Evolutionary conservation across 306 rosid genomes (phyloP).

Genomic region (Cucumis cinereus): DNA sequence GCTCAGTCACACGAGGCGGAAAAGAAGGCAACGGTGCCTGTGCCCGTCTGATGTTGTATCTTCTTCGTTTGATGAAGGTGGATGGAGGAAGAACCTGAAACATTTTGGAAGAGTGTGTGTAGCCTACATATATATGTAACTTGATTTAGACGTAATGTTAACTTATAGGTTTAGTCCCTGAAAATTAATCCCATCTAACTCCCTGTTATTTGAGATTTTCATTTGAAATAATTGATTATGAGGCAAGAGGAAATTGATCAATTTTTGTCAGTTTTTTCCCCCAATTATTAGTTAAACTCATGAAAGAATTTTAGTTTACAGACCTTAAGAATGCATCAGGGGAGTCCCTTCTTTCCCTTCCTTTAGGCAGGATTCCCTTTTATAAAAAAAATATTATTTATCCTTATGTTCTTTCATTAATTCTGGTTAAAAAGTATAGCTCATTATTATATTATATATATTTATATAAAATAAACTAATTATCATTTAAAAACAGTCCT

Average conservation of each 20-base stretch:
- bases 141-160: neutral
- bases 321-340: too few species aligned
- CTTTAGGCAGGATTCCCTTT: too few species aligned
- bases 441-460: too few species aligned
- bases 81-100: neutral
- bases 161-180: neutral
- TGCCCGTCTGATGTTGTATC: neutral
- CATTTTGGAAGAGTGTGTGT: neutral
- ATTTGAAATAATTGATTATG: neutral
- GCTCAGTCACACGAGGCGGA: neutral
- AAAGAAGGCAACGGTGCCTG: neutral
- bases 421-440: too few species aligned
- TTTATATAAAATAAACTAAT: too few species aligned
- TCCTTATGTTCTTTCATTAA: too few species aligned
- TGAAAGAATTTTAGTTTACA: neutral
- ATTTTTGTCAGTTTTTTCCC: neutral
- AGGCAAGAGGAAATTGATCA: neutral
- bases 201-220: neutral
- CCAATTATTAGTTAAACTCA: neutral
- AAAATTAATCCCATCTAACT: neutral
- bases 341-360: too few species aligned
- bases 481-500: too few species aligned
- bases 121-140: neutral
- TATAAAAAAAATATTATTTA: too few species aligned
- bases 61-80: neutral